Base-by-base conservation (phyloP, 257 asterid species). In the Leonotis leonurus region DNA sequence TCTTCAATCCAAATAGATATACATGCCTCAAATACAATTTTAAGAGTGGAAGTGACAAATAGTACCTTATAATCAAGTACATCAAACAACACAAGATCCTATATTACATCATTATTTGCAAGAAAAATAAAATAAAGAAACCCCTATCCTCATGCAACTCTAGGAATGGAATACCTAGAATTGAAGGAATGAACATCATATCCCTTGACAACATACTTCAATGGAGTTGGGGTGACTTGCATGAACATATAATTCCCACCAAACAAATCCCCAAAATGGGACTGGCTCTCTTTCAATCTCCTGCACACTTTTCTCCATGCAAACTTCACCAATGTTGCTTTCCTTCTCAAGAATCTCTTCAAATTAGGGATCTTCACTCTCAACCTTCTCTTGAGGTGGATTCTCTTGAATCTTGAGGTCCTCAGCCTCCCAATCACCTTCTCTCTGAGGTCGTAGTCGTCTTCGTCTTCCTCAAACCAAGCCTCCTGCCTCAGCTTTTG, bases 181-280 rank as follows among this genome's bases (percentile, higher is more conserved):
- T 21, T 46, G 49, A 21, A 40, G 39, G 40, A 24, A 54, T 18
- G 27, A 37, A 36, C 3, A 8, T 50, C 17, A 21, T 41, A 12
- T 14, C 30, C 57, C 62, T 50, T 68, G 4, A 25, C 49, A 6
- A 25, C 49, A 18, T 52, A 62, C 40, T 85, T 78, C 22, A 84
- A 54, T 8, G 93, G 82, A 39, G 97, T 72, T 9, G 98, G 98
- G 64, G 83, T 67, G 44, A 92, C 88, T 75, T 92, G 97, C 86
- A 83, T 54, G 84, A 92, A 85, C 41, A 92, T 44, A 74, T 88
- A 92, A 74, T 89, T 92, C 32, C 99, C 99, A 11, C 96, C 86
- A 63, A 92, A 92, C 3, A 89, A 81, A 65, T 92, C 89, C 1
- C 91, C 88, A 11, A 92, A 89, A 67, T 89, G 95, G 0, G 88